Evolutionary conservation across 768 basidiomycete genomes (phyloP).

Genomic region (Obba rivulosa): DNA sequence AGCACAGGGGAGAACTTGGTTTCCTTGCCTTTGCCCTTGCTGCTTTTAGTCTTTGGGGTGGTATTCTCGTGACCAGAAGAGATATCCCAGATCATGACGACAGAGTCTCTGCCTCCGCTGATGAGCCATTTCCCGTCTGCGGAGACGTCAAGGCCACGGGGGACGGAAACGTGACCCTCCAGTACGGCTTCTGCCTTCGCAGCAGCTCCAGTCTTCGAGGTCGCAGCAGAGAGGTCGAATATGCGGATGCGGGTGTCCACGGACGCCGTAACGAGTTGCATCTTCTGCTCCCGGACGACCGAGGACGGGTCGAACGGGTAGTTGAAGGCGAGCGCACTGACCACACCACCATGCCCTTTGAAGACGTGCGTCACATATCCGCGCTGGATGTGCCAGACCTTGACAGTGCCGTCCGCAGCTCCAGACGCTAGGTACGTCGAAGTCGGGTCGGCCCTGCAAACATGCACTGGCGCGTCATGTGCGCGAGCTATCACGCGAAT

Average conservation of each 20-base stretch:
- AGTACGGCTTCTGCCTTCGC: slow-evolving; percentile 74
- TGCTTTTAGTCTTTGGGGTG: slow-evolving; percentile 23
- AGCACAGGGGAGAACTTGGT: slow-evolving; percentile 50
- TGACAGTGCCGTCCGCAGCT: slow-evolving; percentile 93
- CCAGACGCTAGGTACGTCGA: slow-evolving; percentile 93
- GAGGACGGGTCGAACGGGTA: slow-evolving; percentile 60
- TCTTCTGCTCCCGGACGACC: slow-evolving; percentile 39
- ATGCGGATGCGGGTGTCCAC: slow-evolving; percentile 91
- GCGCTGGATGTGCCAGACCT: slow-evolving; percentile 88
- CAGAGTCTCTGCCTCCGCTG: slow-evolving; percentile 89
- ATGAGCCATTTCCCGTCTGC: slow-evolving; percentile 85
- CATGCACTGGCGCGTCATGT: slow-evolving; percentile 92
- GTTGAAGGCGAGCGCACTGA: slow-evolving; percentile 85
- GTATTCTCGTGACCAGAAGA: slow-evolving; percentile 26
- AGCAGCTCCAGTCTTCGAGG: slow-evolving; percentile 47
- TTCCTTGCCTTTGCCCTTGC: slow-evolving; percentile 43
- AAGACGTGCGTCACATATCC: slow-evolving; percentile 93
- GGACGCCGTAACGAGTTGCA: slow-evolving; percentile 86
- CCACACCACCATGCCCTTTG: slow-evolving; percentile 96
- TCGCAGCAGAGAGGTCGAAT: slow-evolving; percentile 75
- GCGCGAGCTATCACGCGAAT: slow-evolving; percentile 74
- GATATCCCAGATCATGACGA: slow-evolving; percentile 91
- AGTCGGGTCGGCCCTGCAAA: slow-evolving; percentile 78
- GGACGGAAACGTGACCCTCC: slow-evolving; percentile 94
- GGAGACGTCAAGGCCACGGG: slow-evolving; percentile 83